A percentile compares a stretch with the other conserved stretches of the same genome.
Conservation (phyloP, 2,329 filamentous ascomycete species). For the Rhynchosporium graminicola region DNA sequence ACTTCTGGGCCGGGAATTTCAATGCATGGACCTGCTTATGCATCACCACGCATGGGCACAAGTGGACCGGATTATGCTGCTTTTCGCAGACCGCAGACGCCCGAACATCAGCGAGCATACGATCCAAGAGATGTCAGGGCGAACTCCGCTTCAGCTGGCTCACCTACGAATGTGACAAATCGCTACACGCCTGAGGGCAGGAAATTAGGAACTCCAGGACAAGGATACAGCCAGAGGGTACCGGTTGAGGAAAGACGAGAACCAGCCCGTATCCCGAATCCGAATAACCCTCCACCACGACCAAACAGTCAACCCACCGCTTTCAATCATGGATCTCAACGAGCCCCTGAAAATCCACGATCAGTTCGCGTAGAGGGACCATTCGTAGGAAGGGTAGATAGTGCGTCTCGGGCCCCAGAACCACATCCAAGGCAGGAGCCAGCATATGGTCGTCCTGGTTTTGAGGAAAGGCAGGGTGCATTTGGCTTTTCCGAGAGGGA, state of each 20-base stretch:
- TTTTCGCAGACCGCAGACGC: slow-evolving; percentile 69
- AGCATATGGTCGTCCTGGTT: slow-evolving; percentile 33
- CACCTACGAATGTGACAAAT: slow-evolving; percentile 45
- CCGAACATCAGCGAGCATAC: slow-evolving; percentile 64
- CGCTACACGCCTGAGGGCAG: slow-evolving; percentile 58
- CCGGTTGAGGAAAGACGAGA: slow-evolving; percentile 51
- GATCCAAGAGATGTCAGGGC: slow-evolving; percentile 47
- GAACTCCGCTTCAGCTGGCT: slow-evolving; percentile 39
- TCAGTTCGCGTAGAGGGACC: slow-evolving; percentile 25
- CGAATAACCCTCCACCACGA: slow-evolving; percentile 36
- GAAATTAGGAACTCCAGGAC: slow-evolving; percentile 61
- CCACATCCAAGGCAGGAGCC: slow-evolving; percentile 44
- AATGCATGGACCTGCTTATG: slow-evolving; percentile 44
- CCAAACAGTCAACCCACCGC: slow-evolving; percentile 40
- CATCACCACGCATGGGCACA: slow-evolving; percentile 41
- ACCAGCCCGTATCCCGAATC: slow-evolving; percentile 35
- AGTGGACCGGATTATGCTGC: slow-evolving; percentile 60
- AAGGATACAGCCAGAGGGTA: slow-evolving; percentile 54
- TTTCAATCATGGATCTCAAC: slow-evolving; percentile 44
- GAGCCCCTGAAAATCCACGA: slow-evolving; percentile 46
- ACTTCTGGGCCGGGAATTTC: slow-evolving; percentile 40
- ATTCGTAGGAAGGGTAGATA: slow-evolving; percentile 33
- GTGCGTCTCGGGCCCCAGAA: slow-evolving; percentile 25
- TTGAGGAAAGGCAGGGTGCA: slow-evolving; percentile 39
- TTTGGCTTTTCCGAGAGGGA: slow-evolving; percentile 58